These are phyloP conservation scores for Yamadazyma mexicana DNA, from an alignment of 1,139 yeast species.

Conservation along the genomic window DNA sequence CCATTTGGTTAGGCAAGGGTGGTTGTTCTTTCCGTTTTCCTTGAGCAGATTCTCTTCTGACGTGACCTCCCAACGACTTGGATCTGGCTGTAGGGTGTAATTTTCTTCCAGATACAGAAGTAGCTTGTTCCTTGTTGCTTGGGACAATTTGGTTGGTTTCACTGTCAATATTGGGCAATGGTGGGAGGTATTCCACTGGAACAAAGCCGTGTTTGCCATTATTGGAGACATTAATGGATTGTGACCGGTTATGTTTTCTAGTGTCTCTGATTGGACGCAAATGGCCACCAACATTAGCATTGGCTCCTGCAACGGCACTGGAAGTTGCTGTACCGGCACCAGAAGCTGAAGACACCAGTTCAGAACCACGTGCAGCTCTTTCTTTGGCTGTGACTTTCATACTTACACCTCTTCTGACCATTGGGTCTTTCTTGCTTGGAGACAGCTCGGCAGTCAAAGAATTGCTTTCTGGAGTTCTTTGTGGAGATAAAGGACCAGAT, in stretches of 20 bases:
- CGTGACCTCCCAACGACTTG: conserved; percentile 78
- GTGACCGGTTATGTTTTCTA: conserved; percentile 30
- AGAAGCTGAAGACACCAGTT: not conserved
- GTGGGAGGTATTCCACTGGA: conserved; percentile 50
- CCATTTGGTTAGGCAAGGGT: conserved; percentile 51
- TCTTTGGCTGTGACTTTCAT: conserved; percentile 64
- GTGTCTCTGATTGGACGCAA: conserved; percentile 11
- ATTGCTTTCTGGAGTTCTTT: conserved; percentile 12
- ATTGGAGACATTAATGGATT: conserved; percentile 25
- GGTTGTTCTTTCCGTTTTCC: conserved; percentile 29
- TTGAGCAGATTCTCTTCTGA: conserved; percentile 58
- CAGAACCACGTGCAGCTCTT: conserved; percentile 27
- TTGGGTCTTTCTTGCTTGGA: conserved; percentile 36
- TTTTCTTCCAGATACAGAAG: conserved; percentile 18
- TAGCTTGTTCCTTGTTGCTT: conserved; percentile 6
- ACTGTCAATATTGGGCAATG: conserved; percentile 45
- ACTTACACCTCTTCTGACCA: conserved; percentile 63
- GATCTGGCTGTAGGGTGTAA: conserved; percentile 88
- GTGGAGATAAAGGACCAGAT: conserved; percentile 14
- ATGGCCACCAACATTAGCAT: not conserved
- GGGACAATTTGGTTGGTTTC: conserved; percentile 27
- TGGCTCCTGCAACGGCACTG: not conserved
- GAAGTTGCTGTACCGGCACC: not conserved
- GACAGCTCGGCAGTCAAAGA: conserved; percentile 7
- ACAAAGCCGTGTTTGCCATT: conserved; percentile 41